A percentile compares a stretch with the other conserved stretches of the same genome.
Evolutionary conservation across 1,284 basidiomycete species (phyloP).

Genomic region (Rhodotorula sp.): DNA sequence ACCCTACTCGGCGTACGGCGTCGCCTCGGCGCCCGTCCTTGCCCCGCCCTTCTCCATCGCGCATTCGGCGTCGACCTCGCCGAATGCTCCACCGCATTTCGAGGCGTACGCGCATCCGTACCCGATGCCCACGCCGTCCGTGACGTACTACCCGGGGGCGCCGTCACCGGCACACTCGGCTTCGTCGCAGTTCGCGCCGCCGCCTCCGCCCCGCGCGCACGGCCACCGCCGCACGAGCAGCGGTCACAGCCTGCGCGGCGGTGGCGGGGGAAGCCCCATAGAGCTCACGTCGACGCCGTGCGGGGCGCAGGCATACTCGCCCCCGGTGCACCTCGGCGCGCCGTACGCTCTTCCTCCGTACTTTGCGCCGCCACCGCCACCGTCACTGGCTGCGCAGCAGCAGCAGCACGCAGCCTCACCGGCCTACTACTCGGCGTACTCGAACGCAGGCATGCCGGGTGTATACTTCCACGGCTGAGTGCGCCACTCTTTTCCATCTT

Average conservation of each 20-base stretch:
- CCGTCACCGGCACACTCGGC: neutral
- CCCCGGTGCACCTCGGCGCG: neutral
- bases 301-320: neutral
- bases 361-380: neutral
- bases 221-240: neutral
- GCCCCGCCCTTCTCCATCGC: neutral
- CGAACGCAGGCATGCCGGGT: conserved; percentile 33
- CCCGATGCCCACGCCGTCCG: neutral
- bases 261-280: neutral
- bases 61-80: neutral
- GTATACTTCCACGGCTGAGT: conserved; percentile 21
- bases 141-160: neutral
- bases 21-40: neutral
- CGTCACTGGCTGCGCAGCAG: neutral
- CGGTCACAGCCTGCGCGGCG: neutral
- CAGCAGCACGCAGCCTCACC: too few species aligned
- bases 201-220: neutral
- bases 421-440: conserved; percentile 21
- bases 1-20: neutral
- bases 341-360: neutral
- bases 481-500: too few species aligned
- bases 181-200: neutral
- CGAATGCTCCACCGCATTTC: neutral
- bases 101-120: neutral
- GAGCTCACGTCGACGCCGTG: neutral